These are phyloP conservation scores for Aspergillus arachidicola DNA, from an alignment of 2,329 filamentous ascomycete genomes.

Conservation along the genomic window DNA sequence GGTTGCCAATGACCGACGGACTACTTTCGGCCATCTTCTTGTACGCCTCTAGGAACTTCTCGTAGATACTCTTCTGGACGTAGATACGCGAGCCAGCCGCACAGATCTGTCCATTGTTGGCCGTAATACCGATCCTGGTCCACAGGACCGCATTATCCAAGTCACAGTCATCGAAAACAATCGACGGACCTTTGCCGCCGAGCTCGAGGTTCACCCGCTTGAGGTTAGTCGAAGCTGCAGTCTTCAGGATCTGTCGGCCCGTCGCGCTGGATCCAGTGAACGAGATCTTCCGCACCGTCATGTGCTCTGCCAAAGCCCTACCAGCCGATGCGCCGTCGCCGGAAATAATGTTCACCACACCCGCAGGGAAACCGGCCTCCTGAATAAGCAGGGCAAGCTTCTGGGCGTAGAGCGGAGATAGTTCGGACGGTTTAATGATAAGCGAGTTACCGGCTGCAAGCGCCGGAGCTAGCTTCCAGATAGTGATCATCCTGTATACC, in stretches of 20 bases:
- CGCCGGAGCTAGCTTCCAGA: conserved; percentile 62
- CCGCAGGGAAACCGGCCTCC: conserved; percentile 58
- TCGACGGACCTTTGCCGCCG: conserved; percentile 37
- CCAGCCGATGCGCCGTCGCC: conserved; percentile 64
- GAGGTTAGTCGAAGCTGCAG: conserved; percentile 33
- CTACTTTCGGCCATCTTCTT: conserved; percentile 60
- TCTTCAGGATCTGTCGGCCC: conserved; percentile 32
- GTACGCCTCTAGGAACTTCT: conserved; percentile 31
- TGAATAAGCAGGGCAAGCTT: conserved; percentile 51
- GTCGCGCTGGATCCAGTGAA: conserved; percentile 37
- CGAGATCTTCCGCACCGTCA: conserved; percentile 34
- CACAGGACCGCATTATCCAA: conserved; percentile 35
- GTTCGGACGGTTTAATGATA: conserved; percentile 68
- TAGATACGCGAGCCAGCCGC: conserved; percentile 36
- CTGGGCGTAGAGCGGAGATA: conserved; percentile 55
- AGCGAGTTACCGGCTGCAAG: conserved; percentile 70
- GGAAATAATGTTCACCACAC: conserved; percentile 60
- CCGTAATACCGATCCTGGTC: conserved; percentile 31
- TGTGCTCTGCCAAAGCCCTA: conserved; percentile 31
- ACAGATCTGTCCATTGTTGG: conserved; percentile 38
- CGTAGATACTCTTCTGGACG: conserved; percentile 36
- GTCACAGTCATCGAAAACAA: conserved; percentile 40
- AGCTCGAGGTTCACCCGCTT: conserved; percentile 40
- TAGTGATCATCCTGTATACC: conserved; percentile 29
- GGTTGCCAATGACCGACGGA: conserved; percentile 23